Base-by-base conservation (phyloP, 2,329 filamentous ascomycete genomes). In the Aspergillus sp. region DNA sequence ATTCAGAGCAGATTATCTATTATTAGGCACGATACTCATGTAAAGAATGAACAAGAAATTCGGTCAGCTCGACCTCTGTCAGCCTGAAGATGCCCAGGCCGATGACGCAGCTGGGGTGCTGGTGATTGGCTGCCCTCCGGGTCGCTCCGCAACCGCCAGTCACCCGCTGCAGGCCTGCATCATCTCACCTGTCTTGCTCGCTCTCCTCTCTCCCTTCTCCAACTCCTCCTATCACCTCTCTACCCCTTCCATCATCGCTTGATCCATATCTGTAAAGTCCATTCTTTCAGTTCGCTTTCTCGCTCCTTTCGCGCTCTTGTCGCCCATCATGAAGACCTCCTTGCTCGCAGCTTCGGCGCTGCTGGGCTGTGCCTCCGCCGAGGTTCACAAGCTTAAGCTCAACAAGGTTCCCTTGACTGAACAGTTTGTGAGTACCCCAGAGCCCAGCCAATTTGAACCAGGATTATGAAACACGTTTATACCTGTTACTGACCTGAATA, bases 351-450 rank as follows among this genome's bases (percentile, higher is more conserved):
- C 87, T 79, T 87, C 88, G 71, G 83, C 88, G 81, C 86, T 96
- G 83, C 83, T 93, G 72, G 89, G 90, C 82, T 87, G 89, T 75
- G 89, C 89, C 74, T 85, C 90, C 74, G 93, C 91, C 68, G 91
- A 87, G 71, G 83, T 96, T 66, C 91, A 98, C 86, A 96, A 91
- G 84, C 89, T 97, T 85, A 95, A 96, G 85, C 88, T 99, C 72
- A 90, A 97, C 85, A 99, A 99, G 89, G 82, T 98, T 62, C 89
- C 95, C 66, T 82, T 99, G 59, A 85, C 88, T 50, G 91, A 98
- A 77, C 95, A 98, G 82, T 86, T 99, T 72, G 93, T 96, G 82
- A 74, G 89, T 82, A 11, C 59, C 39, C 60, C 58, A 6, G 3
- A 9, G 6, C 39, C 17, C 7, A 51, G 17, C 13, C 17, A 24